Conservation (phyloP, 176 grass and related monocot genomes). For the maize (Zea mays) region Zm-B73-REFERENCE-NAM-5.0 NC_050098.1:206567501-206568000, state of each 20-base stretch:
- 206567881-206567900: conserved; percentile 50
- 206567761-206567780: conserved; percentile 35
- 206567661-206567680: conserved; percentile 17
- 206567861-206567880: conserved; percentile 49
- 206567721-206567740: background rate
- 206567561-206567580: conserved; percentile 43
- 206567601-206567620: conserved; percentile 52
- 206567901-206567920: conserved; percentile 55
- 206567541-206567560: background rate
- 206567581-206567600: conserved; percentile 36
- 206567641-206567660: conserved; percentile 42
- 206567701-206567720: background rate
- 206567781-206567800: conserved; percentile 50
- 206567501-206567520: conserved; percentile 15
- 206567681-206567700: conserved; percentile 18
- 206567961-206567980: conserved; percentile 12
- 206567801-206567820: conserved; percentile 7
- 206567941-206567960: conserved; percentile 32
- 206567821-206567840: conserved; percentile 33
- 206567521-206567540: conserved; percentile 12
- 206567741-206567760: no score
- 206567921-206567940: conserved; percentile 31
- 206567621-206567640: conserved; percentile 43
- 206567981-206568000: conserved; percentile 33
- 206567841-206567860: conserved; percentile 56